These are phyloP conservation scores for Trichoderma aggressivum DNA, from an alignment of 2,329 filamentous ascomycete species.

Conservation along the genomic window DNA sequence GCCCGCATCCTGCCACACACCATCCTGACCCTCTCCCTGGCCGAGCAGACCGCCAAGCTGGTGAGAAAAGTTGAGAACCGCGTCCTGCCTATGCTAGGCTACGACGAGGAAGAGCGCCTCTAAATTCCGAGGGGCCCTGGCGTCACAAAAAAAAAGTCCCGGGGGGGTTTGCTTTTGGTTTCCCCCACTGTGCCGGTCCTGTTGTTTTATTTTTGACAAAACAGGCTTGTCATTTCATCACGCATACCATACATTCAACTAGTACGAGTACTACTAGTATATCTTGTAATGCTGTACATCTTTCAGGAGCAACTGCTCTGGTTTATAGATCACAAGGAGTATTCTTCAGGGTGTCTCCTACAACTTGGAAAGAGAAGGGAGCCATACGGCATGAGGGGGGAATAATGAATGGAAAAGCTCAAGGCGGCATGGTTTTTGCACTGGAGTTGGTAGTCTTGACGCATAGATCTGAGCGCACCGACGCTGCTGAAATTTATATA, in stretches of 20 bases:
- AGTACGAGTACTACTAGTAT: not conserved
- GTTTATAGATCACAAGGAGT: slow-evolving; percentile 18
- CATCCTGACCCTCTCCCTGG: slow-evolving; percentile 85
- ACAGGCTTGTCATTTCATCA: slow-evolving; percentile 1
- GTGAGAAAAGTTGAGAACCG: slow-evolving; percentile 72
- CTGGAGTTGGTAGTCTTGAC: slow-evolving; percentile 20
- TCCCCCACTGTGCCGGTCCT: not conserved
- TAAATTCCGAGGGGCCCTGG: not conserved
- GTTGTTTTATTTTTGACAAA: not conserved
- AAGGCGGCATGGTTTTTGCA: slow-evolving; percentile 19
- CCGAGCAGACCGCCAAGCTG: slow-evolving; percentile 95
- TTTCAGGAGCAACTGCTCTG: slow-evolving; percentile 11
- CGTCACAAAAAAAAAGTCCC: not conserved
- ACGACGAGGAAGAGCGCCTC: slow-evolving; percentile 24
- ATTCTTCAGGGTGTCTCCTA: slow-evolving; percentile 7
- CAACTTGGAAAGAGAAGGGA: slow-evolving; percentile 8
- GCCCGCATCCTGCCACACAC: slow-evolving; percentile 94
- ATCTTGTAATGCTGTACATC: slow-evolving; percentile 5
- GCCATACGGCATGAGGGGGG: not conserved
- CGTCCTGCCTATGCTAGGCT: slow-evolving; percentile 44
- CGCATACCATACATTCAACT: not conserved
- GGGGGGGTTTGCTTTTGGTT: not conserved
- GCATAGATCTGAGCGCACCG: slow-evolving; percentile 15
- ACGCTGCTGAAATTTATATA: slow-evolving; percentile 3
- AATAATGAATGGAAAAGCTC: slow-evolving; percentile 11